A percentile compares a stretch with the other conserved stretches of the same genome.
phyloP scores from a whole-genome alignment of 2,329 filamentous ascomycete species.

The Hypoxylon sp. region DNA sequence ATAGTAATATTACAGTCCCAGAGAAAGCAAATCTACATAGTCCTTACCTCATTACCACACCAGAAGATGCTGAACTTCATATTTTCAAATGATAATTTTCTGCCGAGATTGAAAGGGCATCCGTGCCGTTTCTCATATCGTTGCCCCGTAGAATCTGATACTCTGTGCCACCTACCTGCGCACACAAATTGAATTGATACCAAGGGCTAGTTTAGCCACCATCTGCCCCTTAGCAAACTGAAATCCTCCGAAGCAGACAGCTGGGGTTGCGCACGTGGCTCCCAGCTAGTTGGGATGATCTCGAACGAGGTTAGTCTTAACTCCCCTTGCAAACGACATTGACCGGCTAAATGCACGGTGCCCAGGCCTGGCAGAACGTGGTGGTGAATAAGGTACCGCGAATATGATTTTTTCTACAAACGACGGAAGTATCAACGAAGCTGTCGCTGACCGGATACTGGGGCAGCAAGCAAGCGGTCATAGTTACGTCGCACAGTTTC shows the following conservation, averaged over 20 bases:
- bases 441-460: neutral
- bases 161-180: neutral
- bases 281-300: conserved; percentile 16
- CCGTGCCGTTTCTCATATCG: neutral
- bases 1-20: neutral
- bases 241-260: conserved; percentile 10
- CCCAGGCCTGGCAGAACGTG: neutral
- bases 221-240: neutral
- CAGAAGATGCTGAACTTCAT: neutral
- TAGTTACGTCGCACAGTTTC: neutral
- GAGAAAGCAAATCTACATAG: too few species aligned
- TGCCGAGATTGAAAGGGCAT: neutral
- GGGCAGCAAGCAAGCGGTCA: neutral
- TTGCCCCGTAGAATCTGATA: neutral
- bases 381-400: neutral
- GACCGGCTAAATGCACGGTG: neutral
- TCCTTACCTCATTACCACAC: neutral
- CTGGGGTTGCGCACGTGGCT: conserved; percentile 11
- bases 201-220: neutral
- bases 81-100: neutral
- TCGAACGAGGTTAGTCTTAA: neutral
- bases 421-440: neutral
- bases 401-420: neutral
- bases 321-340: neutral
- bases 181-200: neutral